Conservation (phyloP, 441 rosid species). For the Pelargonium australe region DNA sequence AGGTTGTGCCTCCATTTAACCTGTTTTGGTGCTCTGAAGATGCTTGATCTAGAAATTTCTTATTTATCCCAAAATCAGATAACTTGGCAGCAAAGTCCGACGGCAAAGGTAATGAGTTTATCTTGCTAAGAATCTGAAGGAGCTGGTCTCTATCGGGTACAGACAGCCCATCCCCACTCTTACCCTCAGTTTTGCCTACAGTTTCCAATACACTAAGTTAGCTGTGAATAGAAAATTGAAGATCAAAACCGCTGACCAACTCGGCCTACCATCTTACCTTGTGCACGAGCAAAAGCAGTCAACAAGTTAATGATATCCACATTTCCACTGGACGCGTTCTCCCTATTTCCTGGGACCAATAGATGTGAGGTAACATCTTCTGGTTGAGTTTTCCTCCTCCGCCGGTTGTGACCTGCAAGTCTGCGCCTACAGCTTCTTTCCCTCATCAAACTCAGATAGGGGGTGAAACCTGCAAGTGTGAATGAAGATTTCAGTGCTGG, state of each 20-base stretch:
- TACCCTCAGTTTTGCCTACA: conserved; percentile 51
- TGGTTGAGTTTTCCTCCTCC: conserved; percentile 68
- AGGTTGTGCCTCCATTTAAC: conserved; percentile 34
- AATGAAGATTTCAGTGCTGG: not conserved
- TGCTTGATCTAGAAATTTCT: conserved; percentile 38
- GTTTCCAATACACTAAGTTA: too few relatives aligned
- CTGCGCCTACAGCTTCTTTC: conserved; percentile 75
- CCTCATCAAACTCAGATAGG: conserved; percentile 68
- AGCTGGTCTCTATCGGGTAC: conserved; percentile 64
- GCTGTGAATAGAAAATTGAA: too few relatives aligned
- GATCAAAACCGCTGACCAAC: not conserved
- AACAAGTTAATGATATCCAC: conserved; percentile 60
- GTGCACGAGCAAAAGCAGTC: conserved; percentile 51
- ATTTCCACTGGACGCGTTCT: conserved; percentile 30
- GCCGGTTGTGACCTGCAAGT: conserved; percentile 66
- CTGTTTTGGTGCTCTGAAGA: conserved; percentile 35
- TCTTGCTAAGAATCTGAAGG: conserved; percentile 64
- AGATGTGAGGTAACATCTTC: conserved; percentile 54
- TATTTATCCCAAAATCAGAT: conserved; percentile 40
- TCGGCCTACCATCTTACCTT: conserved; percentile 38
- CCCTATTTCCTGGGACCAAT: conserved; percentile 40
- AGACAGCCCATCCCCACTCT: conserved; percentile 26
- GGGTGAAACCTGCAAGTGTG: conserved; percentile 51
- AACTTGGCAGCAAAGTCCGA: conserved; percentile 61
- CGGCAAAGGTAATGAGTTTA: conserved; percentile 69